Evolutionary conservation across 345 rosid genomes (phyloP).

Genomic region (Eucalyptus urophylla): DNA sequence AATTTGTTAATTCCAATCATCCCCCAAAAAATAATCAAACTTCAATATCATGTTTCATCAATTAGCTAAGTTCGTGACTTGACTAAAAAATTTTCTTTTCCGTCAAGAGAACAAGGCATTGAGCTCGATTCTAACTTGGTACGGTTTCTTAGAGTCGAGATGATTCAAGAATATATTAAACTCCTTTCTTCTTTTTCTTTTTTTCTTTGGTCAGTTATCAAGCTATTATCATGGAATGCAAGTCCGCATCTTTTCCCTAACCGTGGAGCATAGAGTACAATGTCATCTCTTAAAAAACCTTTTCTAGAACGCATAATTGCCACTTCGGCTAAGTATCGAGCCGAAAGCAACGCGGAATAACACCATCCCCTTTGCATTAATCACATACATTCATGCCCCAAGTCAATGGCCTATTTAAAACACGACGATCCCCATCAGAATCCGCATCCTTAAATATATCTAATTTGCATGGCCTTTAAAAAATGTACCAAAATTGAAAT

Average conservation of each 20-base stretch:
- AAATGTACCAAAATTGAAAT: not conserved
- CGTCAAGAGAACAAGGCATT: not conserved
- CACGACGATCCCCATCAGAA: not conserved
- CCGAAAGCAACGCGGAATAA: not conserved
- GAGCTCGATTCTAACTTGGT: not conserved
- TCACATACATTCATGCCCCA: too few species aligned
- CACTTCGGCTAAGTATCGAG: not conserved
- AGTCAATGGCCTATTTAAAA: not conserved
- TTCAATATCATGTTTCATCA: not conserved
- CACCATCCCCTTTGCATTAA: not conserved
- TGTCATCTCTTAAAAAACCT: not conserved
- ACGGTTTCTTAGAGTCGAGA: not conserved
- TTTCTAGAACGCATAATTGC: not conserved
- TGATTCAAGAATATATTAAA: not conserved
- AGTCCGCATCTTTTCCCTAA: not conserved
- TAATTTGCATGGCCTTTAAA: not conserved
- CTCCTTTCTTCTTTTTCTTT: not conserved
- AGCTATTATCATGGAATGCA: not conserved
- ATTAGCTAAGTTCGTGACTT: not conserved
- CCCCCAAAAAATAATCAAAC: not conserved
- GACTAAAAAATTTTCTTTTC: not conserved
- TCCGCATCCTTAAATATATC: not conserved
- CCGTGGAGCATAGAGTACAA: not conserved
- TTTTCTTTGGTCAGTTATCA: not conserved
- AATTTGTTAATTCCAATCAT: not conserved